Evolutionary conservation across 768 basidiomycete genomes (phyloP).

Genomic region (Gymnopilus dilepis): DNA sequence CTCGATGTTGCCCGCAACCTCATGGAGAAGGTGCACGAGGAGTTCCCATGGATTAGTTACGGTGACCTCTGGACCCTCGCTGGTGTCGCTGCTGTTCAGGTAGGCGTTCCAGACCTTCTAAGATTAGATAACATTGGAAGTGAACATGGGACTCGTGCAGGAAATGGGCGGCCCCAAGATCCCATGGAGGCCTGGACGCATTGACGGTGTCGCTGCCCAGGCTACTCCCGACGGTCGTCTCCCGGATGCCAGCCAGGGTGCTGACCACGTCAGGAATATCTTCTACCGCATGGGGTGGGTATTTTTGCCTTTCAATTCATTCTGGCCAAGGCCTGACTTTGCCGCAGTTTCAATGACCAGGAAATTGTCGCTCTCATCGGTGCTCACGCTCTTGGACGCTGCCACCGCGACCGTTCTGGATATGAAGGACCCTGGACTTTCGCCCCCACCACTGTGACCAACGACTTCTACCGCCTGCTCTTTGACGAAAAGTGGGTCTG

Average conservation of each 20-base stretch:
- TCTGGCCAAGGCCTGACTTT: neutral
- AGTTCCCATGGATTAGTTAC: slow-evolving; percentile 94
- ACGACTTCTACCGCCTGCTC: slow-evolving; percentile 86
- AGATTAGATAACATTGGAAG: neutral
- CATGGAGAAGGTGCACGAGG: slow-evolving; percentile 86
- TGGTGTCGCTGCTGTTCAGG: slow-evolving; percentile 88
- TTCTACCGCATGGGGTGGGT: slow-evolving; percentile 87
- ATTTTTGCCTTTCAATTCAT: neutral
- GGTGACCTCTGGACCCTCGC: slow-evolving; percentile 97
- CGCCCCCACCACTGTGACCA: slow-evolving; percentile 87
- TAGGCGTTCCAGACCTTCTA: slow-evolving; percentile 22
- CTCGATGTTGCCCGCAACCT: slow-evolving; percentile 78
- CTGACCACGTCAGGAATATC: slow-evolving; percentile 85
- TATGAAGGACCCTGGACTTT: slow-evolving; percentile 96
- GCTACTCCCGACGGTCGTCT: slow-evolving; percentile 89
- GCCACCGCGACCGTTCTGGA: slow-evolving; percentile 78
- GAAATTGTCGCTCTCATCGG: slow-evolving; percentile 96
- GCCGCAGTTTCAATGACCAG: slow-evolving; percentile 82
- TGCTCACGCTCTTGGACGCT: slow-evolving; percentile 95
- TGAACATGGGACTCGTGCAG: slow-evolving; percentile 31
- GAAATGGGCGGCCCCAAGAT: slow-evolving; percentile 94
- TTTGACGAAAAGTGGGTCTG: slow-evolving; percentile 94
- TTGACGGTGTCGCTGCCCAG: slow-evolving; percentile 80
- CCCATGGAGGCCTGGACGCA: slow-evolving; percentile 92
- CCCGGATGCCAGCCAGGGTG: slow-evolving; percentile 84